Evolutionary conservation across 305 asterid genomes (phyloP), one percentile per base, ranked within the genome.

Genomic region (Solanum chacoense): DNA sequence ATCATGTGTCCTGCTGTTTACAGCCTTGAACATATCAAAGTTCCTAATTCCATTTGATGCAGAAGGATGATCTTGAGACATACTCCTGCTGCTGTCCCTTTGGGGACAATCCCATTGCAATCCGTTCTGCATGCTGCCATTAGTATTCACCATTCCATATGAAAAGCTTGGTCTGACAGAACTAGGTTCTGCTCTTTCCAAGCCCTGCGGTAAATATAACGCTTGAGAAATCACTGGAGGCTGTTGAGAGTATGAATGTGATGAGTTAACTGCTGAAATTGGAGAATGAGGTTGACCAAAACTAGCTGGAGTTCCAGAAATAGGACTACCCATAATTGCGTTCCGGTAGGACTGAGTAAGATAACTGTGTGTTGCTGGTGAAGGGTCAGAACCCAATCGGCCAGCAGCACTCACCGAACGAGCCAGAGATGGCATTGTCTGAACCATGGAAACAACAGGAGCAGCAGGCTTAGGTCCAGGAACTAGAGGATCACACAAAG

Each of bases 381-480:
- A 77, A 59, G 92, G 89, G 72, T 95, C 96, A 63, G 96, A 94
- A 80, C 96, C 98, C 85, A 96, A 92, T 31, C 96, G 93, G 59
- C 99, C 98, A 80, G 96, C 93, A 73, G 96, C 96, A 87, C 99
- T 96, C 71, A 88, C 97, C 3, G 98, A 98, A 63, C 98, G 99
- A 22, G 98, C 91, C 76, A 95, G 90, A 36, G 89, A 78, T 0
- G 96, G 96, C n/a, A 94, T 73, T 8, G 95, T 90, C 79, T 94
- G 98, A 91, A 92, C 92, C 94, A 90, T 78, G 31, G 98, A 90
- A 67, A 93, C 94, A 87, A 88, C 88, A 63, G 96, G 93, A 74
- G 94, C 92, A 86, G 94, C 81, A 35, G 97, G 94, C 91, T 93
- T 92, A 77, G 94, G 91, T 29, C 94, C 96, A 37, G 97, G 94